Conservation (phyloP, 1,139 yeast genomes). For the Saccharomyces hybrid region DNA sequence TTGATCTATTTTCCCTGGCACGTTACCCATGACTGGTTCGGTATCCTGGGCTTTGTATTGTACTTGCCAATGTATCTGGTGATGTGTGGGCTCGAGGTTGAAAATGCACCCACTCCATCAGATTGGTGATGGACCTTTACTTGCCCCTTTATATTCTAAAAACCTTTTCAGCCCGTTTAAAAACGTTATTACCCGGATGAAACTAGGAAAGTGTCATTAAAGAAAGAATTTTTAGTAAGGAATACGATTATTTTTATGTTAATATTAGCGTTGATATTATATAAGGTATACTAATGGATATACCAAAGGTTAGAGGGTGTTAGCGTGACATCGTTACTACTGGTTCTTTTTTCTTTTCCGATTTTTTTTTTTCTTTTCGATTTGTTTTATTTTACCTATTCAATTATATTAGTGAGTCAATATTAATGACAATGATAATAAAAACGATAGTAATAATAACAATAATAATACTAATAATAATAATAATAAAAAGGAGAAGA, state of each 20-base stretch:
- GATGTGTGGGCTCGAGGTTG: background rate
- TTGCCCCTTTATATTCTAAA: constrained; percentile 4
- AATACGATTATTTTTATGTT: background rate
- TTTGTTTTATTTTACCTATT: background rate
- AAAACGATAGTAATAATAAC: background rate
- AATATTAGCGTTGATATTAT: background rate
- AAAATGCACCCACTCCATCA: background rate
- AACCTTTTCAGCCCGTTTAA: constrained; percentile 1
- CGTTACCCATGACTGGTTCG: constrained; percentile 46
- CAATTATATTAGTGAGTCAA: background rate
- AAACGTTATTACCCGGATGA: background rate
- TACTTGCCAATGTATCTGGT: background rate
- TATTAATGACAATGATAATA: background rate
- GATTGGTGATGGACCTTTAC: constrained; percentile 3
- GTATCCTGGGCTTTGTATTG: background rate
- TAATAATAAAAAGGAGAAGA: background rate
- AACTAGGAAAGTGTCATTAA: background rate
- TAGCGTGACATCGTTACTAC: background rate
- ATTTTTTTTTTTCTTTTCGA: background rate
- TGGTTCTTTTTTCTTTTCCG: background rate
- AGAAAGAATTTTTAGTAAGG: background rate
- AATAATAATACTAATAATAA: background rate
- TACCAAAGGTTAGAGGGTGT: background rate
- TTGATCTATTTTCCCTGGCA: constrained; percentile 46
- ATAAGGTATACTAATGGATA: background rate